Conservation (phyloP, 2,329 filamentous ascomycete genomes). For the Coniochaeta hoffmannii region DNA sequence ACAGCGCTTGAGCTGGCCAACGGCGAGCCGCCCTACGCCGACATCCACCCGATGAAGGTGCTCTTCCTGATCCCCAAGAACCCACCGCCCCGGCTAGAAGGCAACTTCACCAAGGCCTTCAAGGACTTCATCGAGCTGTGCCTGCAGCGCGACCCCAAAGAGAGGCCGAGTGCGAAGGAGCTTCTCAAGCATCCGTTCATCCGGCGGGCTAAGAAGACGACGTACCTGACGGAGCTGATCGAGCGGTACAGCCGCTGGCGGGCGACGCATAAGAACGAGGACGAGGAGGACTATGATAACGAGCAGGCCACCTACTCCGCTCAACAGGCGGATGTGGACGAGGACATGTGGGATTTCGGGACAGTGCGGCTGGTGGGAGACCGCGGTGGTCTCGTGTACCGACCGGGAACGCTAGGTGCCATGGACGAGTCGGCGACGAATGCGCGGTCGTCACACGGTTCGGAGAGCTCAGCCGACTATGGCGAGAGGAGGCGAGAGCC, state of each 20-base stretch:
- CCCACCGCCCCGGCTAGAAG: conserved; percentile 71
- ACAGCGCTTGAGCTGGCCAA: conserved; percentile 87
- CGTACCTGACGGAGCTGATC: conserved; percentile 93
- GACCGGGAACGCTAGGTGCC: conserved; percentile 56
- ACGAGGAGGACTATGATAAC: conserved; percentile 58
- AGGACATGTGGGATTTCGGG: conserved; percentile 98
- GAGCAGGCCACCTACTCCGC: conserved; percentile 30
- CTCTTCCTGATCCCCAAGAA: conserved; percentile 96
- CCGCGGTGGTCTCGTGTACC: conserved; percentile 46
- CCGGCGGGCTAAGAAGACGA: conserved; percentile 85
- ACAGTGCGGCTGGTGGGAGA: conserved; percentile 78
- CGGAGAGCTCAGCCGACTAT: conserved; percentile 42
- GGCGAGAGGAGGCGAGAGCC: conserved; percentile 42
- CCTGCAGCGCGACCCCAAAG: conserved; percentile 79
- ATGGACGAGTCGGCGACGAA: conserved; percentile 82
- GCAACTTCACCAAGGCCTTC: conserved; percentile 74
- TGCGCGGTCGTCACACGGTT: conserved; percentile 51
- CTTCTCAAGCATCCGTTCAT: conserved; percentile 87
- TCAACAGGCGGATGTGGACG: conserved; percentile 43
- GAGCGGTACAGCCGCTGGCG: conserved; percentile 85
- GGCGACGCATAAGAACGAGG: conserved; percentile 66
- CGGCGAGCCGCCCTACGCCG: conserved; percentile 88
- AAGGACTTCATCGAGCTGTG: conserved; percentile 82
- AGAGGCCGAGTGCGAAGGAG: conserved; percentile 80
- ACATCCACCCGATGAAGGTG: conserved; percentile 98